Evolutionary conservation across 192 early-diverging fungal genomes (phyloP), one percentile per base, ranked within the genome.

Genomic region (Mortierella antarctica): DNA sequence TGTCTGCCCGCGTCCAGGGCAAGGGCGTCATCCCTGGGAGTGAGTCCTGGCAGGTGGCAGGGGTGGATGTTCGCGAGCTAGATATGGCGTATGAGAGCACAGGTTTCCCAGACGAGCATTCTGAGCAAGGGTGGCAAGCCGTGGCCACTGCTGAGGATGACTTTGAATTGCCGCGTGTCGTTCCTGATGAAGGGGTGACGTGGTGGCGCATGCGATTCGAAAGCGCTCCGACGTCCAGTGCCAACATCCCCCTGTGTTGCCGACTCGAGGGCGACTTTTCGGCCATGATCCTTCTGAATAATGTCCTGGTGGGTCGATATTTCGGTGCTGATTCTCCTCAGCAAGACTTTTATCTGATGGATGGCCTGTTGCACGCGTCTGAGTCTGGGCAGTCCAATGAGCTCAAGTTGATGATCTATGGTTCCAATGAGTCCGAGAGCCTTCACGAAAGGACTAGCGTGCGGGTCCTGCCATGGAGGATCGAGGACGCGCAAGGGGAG

Each of bases 21-120:
- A 72, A 92, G 42, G 69, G 80, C 41, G 56, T 82, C 10, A 62
- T 83, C 46, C 74, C 84, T 0, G 84, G 79, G 12, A 88, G 89
- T 31, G 73, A 89, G 39, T 73, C 56, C 54, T 93, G 94, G 91
- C 72, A 89, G 59, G 88, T 95, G 23, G 85, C 89, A 39, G 94
- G 95, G 49, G 90, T 96, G 3, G 92, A 94, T 85, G 90, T 93
- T 14, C 72, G 87, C 44, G 73, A 73, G n/a, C 54, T 93, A 23
- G 52, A 82, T 14, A 82, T 90, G 55, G 77, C 88, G 2, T 94
- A 86, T 83, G 87, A 79, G n/a, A 84, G 88, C 1, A 89, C 89
- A 12, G 95, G 95, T 0, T 87, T 95, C 68, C 94, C 94, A 0
- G 92, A 93, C 71, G 92, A 95, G 62, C 44, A 69, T n/a, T 53